These are phyloP conservation scores for Berberis thunbergii DNA, from an alignment of 164 flowering plant species.

Conservation along the genomic window DNA sequence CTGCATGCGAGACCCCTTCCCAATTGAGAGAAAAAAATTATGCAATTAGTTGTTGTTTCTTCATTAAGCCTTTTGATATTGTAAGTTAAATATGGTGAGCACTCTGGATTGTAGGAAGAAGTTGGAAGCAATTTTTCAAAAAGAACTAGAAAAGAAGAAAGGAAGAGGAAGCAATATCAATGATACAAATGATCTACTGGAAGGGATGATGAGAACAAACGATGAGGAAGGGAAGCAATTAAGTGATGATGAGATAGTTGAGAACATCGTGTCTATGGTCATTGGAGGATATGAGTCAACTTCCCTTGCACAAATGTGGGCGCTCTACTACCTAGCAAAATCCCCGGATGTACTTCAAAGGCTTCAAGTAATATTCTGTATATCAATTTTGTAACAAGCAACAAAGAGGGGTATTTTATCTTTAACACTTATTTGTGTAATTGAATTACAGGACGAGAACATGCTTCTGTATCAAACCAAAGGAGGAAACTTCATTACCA, in stretches of 20 bases:
- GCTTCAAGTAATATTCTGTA: constrained; percentile 22
- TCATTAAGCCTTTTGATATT: neutral
- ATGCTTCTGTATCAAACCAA: constrained; percentile 9
- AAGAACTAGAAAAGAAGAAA: constrained; percentile 35
- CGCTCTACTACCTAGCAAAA: constrained; percentile 44
- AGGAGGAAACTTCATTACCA: constrained; percentile 29
- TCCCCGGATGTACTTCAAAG: constrained; percentile 36
- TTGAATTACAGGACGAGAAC: constrained; percentile 36
- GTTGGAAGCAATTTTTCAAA: constrained; percentile 21
- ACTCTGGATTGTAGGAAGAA: constrained; percentile 37
- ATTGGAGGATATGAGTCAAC: constrained; percentile 44
- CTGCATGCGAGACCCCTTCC: too few species aligned
- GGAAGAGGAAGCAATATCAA: neutral
- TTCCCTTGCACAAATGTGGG: constrained; percentile 38
- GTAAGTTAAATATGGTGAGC: neutral
- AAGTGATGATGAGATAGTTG: constrained; percentile 41
- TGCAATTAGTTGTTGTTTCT: neutral
- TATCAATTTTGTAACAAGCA: neutral
- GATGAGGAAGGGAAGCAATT: constrained; percentile 41
- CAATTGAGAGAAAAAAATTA: too few species aligned
- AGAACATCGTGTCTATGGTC: constrained; percentile 40
- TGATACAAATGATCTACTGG: constrained; percentile 38
- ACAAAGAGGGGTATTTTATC: neutral
- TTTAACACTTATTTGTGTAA: neutral
- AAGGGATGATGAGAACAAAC: constrained; percentile 31